Conservation (phyloP, 2,329 filamentous ascomycete species). For the Botrytis pseudocinerea region DNA sequence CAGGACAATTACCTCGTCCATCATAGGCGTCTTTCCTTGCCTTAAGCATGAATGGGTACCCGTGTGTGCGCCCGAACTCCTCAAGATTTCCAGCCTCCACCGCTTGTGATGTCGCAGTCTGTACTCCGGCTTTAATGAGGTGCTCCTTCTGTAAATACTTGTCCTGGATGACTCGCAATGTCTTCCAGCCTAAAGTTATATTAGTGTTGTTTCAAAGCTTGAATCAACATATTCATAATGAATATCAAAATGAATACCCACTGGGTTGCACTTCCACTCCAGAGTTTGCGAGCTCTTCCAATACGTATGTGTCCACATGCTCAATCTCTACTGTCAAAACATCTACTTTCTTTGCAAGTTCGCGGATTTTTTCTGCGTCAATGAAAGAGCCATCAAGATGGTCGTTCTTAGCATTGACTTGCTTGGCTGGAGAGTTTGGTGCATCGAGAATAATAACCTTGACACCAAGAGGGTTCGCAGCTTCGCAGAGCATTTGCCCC, state of each 20-base stretch:
- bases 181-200: slow-evolving; percentile 81
- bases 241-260: slow-evolving; percentile 1
- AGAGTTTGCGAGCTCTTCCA: slow-evolving; percentile 75
- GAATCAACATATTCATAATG: not conserved
- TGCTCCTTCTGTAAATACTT: slow-evolving; percentile 90
- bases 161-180: slow-evolving; percentile 86
- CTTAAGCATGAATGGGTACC: slow-evolving; percentile 91
- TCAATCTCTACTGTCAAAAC: slow-evolving; percentile 93
- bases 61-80: slow-evolving; percentile 63
- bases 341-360: slow-evolving; percentile 75
- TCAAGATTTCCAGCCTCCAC: slow-evolving; percentile 56
- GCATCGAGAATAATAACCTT: slow-evolving; percentile 80
- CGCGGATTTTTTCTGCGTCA: slow-evolving; percentile 72
- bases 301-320: slow-evolving; percentile 85
- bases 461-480: slow-evolving; percentile 74
- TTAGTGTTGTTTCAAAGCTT: slow-evolving; percentile 50
- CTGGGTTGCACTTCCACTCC: slow-evolving; percentile 56
- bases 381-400: slow-evolving; percentile 90
- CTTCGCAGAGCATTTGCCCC: slow-evolving; percentile 90
- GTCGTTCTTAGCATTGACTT: slow-evolving; percentile 71
- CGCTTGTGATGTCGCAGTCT: slow-evolving; percentile 69
- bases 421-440: slow-evolving; percentile 76
- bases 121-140: slow-evolving; percentile 65
- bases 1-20: slow-evolving; percentile 73
- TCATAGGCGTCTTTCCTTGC: slow-evolving; percentile 89